Percentiles rank a stretch among this genome's conserved stretches.
These are phyloP conservation scores for Lecanoromycetidae sp. DNA, from an alignment of 2,329 filamentous ascomycete genomes.

Conservation along the genomic window DNA sequence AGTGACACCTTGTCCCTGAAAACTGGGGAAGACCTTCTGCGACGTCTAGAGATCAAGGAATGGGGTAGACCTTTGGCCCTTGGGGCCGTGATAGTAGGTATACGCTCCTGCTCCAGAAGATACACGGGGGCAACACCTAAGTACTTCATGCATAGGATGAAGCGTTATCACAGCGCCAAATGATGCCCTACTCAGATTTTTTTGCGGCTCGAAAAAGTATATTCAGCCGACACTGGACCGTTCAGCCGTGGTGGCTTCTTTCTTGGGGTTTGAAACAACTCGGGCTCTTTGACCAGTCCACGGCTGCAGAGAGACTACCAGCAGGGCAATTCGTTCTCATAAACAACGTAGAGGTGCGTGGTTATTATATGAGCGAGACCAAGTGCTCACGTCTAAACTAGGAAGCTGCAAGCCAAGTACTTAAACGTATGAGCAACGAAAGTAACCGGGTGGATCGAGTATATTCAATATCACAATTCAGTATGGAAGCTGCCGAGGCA, in stretches of 20 bases:
- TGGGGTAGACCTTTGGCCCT: constrained; percentile 73
- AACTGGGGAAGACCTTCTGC: constrained; percentile 51
- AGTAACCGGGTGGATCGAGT: constrained; percentile 51
- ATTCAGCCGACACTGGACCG: constrained; percentile 57
- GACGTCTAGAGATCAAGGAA: constrained; percentile 60
- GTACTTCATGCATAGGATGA: constrained; percentile 41
- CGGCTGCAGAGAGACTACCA: constrained; percentile 26
- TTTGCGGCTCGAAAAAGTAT: constrained; percentile 54
- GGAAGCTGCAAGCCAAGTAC: constrained; percentile 44
- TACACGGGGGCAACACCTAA: background rate
- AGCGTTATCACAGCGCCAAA: constrained; percentile 53
- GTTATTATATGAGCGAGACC: background rate
- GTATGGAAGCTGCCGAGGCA: constrained; percentile 42
- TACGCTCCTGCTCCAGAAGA: background rate
- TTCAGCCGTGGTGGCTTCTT: constrained; percentile 56
- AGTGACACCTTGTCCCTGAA: constrained; percentile 40
- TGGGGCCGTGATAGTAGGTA: constrained; percentile 55
- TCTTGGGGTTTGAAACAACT: constrained; percentile 64
- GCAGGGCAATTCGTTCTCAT: constrained; percentile 33
- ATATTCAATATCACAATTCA: constrained; percentile 55
- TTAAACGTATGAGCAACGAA: constrained; percentile 32
- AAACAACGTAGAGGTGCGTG: constrained; percentile 45
- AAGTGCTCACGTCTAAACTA: constrained; percentile 17
- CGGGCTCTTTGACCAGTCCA: constrained; percentile 43
- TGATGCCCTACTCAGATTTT: constrained; percentile 63